phyloP scores from a whole-genome alignment of 2,329 filamentous ascomycete genomes.

The Fusarium guadeloupense region DNA sequence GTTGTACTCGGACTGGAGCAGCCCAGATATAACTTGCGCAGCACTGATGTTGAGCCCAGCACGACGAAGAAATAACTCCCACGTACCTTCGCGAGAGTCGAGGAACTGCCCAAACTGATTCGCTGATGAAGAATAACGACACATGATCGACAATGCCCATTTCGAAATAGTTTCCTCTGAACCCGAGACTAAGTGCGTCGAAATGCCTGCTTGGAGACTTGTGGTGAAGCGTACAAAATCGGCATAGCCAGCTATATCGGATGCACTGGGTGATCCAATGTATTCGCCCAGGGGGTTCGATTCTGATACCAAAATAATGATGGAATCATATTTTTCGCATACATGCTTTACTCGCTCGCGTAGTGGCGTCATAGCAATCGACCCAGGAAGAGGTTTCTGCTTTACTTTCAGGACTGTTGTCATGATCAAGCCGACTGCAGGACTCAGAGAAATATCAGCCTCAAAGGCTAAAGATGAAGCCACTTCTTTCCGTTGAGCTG shows the following conservation, averaged over 20 bases:
- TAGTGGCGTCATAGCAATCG: slow-evolving; percentile 56
- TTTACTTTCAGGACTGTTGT: slow-evolving; percentile 77
- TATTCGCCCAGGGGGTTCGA: slow-evolving; percentile 54
- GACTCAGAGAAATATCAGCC: slow-evolving; percentile 78
- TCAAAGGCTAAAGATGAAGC: slow-evolving; percentile 59
- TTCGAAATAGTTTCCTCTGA: slow-evolving; percentile 58
- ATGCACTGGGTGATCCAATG: slow-evolving; percentile 48
- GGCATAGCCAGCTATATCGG: slow-evolving; percentile 57
- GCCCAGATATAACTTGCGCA: slow-evolving; percentile 47
- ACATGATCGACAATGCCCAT: slow-evolving; percentile 65
- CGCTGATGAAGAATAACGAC: slow-evolving; percentile 51
- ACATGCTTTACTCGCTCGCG: slow-evolving; percentile 64
- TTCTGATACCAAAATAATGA: slow-evolving; percentile 75
- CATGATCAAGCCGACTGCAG: slow-evolving; percentile 72
- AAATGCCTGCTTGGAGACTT: slow-evolving; percentile 51
- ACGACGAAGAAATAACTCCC: slow-evolving; percentile 50
- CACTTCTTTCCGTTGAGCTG: slow-evolving; percentile 40
- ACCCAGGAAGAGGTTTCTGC: slow-evolving; percentile 72
- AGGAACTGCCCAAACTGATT: slow-evolving; percentile 47
- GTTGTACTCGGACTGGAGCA: slow-evolving; percentile 40
- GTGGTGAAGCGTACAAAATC: slow-evolving; percentile 62
- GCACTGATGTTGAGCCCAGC: slow-evolving; percentile 51
- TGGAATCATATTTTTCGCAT: slow-evolving; percentile 69
- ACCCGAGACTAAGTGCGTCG: slow-evolving; percentile 60
- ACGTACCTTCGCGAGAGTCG: slow-evolving; percentile 53